Conservation (phyloP, 129 eudicot species). For the Centrapalus pauciflorus region DNA sequence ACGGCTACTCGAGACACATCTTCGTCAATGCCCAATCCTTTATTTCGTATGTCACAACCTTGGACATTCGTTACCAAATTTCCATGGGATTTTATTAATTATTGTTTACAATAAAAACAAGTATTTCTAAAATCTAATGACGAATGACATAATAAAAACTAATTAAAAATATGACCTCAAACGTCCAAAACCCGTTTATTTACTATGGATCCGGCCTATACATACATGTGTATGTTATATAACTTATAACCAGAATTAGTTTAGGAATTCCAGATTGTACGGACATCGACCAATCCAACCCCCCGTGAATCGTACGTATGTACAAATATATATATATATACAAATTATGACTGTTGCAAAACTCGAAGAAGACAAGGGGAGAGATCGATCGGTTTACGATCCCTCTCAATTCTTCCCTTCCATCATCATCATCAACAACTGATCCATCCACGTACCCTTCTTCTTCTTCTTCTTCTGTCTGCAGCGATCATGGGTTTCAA, state of each 20-base stretch:
- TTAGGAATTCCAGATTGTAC: background rate
- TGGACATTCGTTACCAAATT: no score
- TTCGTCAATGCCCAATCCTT: no score
- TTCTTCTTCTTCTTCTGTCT: background rate
- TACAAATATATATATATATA: slow-evolving; percentile 4
- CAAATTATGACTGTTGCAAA: background rate
- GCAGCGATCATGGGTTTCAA: slow-evolving; percentile 14
- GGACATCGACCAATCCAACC: slow-evolving; percentile 6
- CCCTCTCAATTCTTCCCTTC: background rate
- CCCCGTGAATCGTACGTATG: slow-evolving; percentile 8
- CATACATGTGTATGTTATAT: no score
- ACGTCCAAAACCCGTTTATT: no score
- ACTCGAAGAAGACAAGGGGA: background rate
- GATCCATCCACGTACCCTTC: background rate
- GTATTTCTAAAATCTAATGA: no score
- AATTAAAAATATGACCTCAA: no score
- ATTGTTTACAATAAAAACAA: no score
- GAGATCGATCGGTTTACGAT: background rate
- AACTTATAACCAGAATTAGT: slow-evolving; percentile 1
- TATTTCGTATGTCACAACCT: no score
- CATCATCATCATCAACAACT: background rate
- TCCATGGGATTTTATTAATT: no score
- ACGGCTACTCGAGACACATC: no score
- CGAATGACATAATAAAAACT: no score
- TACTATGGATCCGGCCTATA: no score